phyloP scores from a whole-genome alignment of 805 yeast species.

The Starmerella vaccinii region DNA sequence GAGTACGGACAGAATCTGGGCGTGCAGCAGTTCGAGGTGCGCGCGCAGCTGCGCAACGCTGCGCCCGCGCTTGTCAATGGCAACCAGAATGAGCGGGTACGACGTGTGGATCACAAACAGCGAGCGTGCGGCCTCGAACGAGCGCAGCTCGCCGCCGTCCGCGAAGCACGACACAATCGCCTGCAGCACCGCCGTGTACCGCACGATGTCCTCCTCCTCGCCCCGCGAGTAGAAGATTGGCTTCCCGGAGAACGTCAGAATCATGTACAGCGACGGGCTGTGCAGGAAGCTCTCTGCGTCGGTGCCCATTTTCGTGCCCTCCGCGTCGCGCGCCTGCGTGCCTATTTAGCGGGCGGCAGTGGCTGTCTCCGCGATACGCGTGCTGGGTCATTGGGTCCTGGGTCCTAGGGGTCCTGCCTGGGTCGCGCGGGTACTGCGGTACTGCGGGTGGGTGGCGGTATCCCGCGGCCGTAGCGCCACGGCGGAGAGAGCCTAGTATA shows the following conservation, averaged over 20 bases:
- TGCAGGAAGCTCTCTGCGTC: conserved; percentile 1
- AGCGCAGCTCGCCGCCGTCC: conserved; percentile 24
- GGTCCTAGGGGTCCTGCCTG: too few relatives aligned
- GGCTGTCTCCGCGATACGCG: too few relatives aligned
- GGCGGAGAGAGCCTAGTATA: too few relatives aligned
- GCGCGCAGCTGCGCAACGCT: conserved; percentile 38
- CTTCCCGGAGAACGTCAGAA: conserved; percentile 25
- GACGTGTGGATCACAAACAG: conserved; percentile 51
- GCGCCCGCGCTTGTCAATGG: conserved; percentile 38
- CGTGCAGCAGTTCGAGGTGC: conserved; percentile 64
- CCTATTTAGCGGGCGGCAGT: too few relatives aligned
- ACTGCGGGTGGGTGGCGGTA: too few relatives aligned
- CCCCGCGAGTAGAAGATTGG: conserved; percentile 24
- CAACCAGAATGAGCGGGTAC: conserved; percentile 63
- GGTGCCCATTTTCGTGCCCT: neutral
- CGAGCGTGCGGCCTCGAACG: conserved; percentile 42
- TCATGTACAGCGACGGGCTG: conserved; percentile 16
- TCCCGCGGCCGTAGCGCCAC: too few relatives aligned
- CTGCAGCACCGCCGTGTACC: conserved; percentile 25
- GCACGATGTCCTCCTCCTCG: conserved; percentile 19
- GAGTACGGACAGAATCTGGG: conserved; percentile 68
- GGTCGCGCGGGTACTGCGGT: too few relatives aligned
- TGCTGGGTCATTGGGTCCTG: too few relatives aligned
- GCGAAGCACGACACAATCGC: conserved; percentile 25
- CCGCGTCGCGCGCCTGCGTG: neutral